Percentiles rank a stretch among this genome's conserved stretches.
These are phyloP conservation scores for Sarocladiaceae sp. DNA, from an alignment of 2,329 filamentous ascomycete genomes.

Conservation along the genomic window DNA sequence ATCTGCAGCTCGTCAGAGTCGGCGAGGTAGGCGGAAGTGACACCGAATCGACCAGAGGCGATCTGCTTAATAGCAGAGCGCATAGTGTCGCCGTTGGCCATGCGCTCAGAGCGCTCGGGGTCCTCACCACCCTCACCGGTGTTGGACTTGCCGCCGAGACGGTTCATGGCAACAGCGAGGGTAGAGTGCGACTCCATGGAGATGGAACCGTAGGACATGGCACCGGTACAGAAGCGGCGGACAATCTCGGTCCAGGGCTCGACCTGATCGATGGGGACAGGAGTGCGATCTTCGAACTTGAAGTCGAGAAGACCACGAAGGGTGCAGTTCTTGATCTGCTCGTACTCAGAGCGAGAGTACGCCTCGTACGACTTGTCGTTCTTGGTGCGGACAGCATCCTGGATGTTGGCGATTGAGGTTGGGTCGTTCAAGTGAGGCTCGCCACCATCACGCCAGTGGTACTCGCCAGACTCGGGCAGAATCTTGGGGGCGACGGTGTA, in stretches of 20 bases:
- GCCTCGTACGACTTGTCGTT: conserved; percentile 98
- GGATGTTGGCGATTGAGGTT: conserved; percentile 89
- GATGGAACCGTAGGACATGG: conserved; percentile 98
- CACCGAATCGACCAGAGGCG: conserved; percentile 90
- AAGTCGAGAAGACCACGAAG: conserved; percentile 92
- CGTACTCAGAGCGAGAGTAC: conserved; percentile 87
- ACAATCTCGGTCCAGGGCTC: conserved; percentile 98
- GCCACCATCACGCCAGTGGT: conserved; percentile 96
- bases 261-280: conserved; percentile 92
- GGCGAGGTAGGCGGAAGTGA: conserved; percentile 88
- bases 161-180: conserved; percentile 92
- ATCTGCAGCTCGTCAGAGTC: conserved; percentile 96
- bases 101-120: conserved; percentile 75
- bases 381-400: conserved; percentile 92
- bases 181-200: conserved; percentile 98
- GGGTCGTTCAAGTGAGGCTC: conserved; percentile 95
- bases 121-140: conserved; percentile 97
- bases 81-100: conserved; percentile 94
- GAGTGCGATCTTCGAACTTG: conserved; percentile 78
- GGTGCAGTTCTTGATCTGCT: conserved; percentile 95
- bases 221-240: conserved; percentile 90
- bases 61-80: conserved; percentile 97
- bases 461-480: conserved; percentile 88
- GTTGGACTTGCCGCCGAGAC: conserved; percentile 93
- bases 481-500: conserved; percentile 71